These are phyloP conservation scores for Hyaloscypha hepaticicola DNA, from an alignment of 495 filamentous ascomycete genomes.

Conservation along the genomic window DNA sequence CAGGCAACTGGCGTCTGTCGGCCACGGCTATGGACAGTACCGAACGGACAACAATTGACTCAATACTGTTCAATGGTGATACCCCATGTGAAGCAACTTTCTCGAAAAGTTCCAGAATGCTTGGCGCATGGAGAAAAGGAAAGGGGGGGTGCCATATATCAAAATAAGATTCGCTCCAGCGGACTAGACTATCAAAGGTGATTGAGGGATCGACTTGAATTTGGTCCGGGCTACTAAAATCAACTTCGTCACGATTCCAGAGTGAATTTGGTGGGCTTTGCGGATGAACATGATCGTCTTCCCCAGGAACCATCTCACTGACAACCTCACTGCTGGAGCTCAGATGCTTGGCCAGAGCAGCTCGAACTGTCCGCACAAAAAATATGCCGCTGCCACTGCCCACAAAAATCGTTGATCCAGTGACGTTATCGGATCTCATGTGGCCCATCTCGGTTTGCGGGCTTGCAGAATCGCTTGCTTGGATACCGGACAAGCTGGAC, in stretches of 20 bases:
- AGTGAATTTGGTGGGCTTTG: slow-evolving; percentile 22
- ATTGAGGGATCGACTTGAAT: slow-evolving; percentile 3
- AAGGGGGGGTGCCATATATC: slow-evolving; percentile 50
- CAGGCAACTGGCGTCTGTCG: slow-evolving; percentile 14
- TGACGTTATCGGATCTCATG: not conserved
- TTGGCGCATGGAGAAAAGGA: slow-evolving; percentile 46
- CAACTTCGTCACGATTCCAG: slow-evolving; percentile 11
- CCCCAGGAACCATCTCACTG: slow-evolving; percentile 43
- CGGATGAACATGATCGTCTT: slow-evolving; percentile 42
- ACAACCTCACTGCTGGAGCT: slow-evolving; percentile 33
- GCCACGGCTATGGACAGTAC: slow-evolving; percentile 44
- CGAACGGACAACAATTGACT: slow-evolving; percentile 44
- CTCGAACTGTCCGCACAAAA: slow-evolving; percentile 48
- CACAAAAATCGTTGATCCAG: slow-evolving; percentile 33
- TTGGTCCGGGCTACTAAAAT: slow-evolving; percentile 5
- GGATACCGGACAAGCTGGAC: too few relatives aligned
- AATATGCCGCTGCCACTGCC: slow-evolving; percentile 53
- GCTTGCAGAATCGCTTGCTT: not conserved
- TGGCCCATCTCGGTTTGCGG: slow-evolving; percentile 3
- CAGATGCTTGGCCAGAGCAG: slow-evolving; percentile 43
- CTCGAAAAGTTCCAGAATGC: slow-evolving; percentile 41
- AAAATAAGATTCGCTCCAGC: slow-evolving; percentile 47
- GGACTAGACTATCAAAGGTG: slow-evolving; percentile 30
- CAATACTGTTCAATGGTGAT: slow-evolving; percentile 27
- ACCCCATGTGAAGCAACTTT: slow-evolving; percentile 30